phyloP scores from a whole-genome alignment of 108 stramenopile genomes.

The Aureococcus anophagefferens region DNA sequence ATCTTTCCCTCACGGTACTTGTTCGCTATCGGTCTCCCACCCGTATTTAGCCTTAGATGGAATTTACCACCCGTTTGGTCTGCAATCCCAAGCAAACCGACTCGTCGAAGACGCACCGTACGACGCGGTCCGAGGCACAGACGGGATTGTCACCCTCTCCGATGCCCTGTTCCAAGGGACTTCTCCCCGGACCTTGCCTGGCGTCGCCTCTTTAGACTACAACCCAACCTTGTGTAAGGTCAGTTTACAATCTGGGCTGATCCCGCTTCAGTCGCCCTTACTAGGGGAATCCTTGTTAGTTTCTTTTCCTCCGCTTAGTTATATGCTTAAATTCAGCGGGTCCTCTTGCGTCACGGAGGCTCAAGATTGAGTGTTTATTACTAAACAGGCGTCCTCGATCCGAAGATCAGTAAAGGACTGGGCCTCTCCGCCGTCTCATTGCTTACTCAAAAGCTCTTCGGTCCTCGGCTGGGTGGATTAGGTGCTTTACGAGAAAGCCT shows the following conservation, averaged over 20 bases:
- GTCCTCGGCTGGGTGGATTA: too few relatives aligned
- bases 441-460: too few relatives aligned
- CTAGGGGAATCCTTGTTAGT: constrained; percentile 47
- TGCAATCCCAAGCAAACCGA: constrained; percentile 54
- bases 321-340: constrained; percentile 57
- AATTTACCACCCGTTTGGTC: constrained; percentile 51
- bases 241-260: constrained; percentile 36
- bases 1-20: constrained; percentile 45
- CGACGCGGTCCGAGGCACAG: not conserved
- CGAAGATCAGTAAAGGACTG: too few relatives aligned
- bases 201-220: constrained; percentile 37
- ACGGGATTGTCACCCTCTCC: constrained; percentile 47
- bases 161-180: constrained; percentile 32
- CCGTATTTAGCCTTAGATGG: constrained; percentile 48
- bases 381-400: too few relatives aligned
- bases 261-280: constrained; percentile 52
- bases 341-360: constrained; percentile 21
- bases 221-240: constrained; percentile 11
- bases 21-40: constrained; percentile 44
- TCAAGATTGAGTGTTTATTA: too few relatives aligned
- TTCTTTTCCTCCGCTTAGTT: constrained; percentile 50
- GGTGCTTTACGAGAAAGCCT: too few relatives aligned
- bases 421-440: too few relatives aligned
- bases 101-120: constrained; percentile 39
- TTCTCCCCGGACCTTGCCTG: constrained; percentile 14